Evolutionary conservation across 352 stramenopile genomes (phyloP), one percentile per base, ranked within the genome.

Genomic region (Elongisporangium undulatum): DNA sequence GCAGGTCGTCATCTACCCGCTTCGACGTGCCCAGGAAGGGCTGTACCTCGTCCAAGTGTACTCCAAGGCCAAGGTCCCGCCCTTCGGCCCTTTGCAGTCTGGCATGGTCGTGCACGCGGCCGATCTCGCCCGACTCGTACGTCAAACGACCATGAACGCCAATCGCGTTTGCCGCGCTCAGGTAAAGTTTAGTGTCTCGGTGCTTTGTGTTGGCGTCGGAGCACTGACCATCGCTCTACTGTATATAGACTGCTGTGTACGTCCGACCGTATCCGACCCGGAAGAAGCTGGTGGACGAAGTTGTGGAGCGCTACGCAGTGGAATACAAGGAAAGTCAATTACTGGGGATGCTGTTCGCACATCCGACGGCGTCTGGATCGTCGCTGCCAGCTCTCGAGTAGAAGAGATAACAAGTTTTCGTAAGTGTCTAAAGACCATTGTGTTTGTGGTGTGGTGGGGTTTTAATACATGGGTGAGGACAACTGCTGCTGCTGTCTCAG

Each of bases 261-360:
- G 76, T 93, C 51, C 81, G 82, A 16, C 87, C 87, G 54, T 95
- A 94, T 55, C 84, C 87, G 41, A 95, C 87, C 16, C 83, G 87
- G 3, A 93, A 93, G 66, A 95, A 94, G 58, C 70, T 95, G 17
- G 82, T 95, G 57, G 85, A 94, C 55, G 87, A 95, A 63, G 92
- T 95, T 61, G 76, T 95, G 13, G 87, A 95, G 58, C 81, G 87
- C 26, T 95, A 95, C 60, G 77, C 85, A 4, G 75, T 79, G 49
- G 81, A 93, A 63, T 95, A 94, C 71, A 90, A 91, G 63, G 87
- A 95, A 55, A 92, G 82, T 49, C 82, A 92, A 63, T 56, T 95
- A 48, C 69, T 95, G 15, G 79, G 76, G 29, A 90, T 89, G 70
- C 61, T 95, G 26, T 92, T 95, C 57, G 71, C 77, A 15, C 74